Base-by-base conservation (phyloP, 2,329 filamentous ascomycete species). In the Paecilomyces niveus region DNA sequence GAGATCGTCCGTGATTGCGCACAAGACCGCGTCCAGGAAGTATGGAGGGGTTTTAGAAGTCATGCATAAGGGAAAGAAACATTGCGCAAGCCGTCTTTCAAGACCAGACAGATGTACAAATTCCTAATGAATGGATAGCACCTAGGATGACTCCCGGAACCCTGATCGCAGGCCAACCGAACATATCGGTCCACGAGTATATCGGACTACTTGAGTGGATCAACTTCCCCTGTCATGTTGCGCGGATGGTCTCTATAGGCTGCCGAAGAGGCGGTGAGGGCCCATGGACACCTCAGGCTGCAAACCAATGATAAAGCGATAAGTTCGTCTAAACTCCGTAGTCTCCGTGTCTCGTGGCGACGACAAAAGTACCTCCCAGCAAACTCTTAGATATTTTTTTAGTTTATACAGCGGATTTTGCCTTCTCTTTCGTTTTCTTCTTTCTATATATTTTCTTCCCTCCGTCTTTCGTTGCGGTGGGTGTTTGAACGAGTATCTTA, bases 11-110 rank as follows among this genome's bases (percentile, higher is more conserved):
- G 66, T 64, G 62, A 64, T 63, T 5, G 61, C 68, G 62, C 65
- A 66, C 64, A 68, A 67, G 64, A 67, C 71, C 68, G 70, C 69
- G 70, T 70, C 65, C 70, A 69, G 62, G 62, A 57, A 60, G 60
- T 52, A 53, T 55, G 45, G 57, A 58, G 62, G 62, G 62, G 58
- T 62, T 62, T 58, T 61, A 61, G 60, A 62, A 59, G 59, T 65
- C 67, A 68, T 70, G 58, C 61, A 59, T 62, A 61, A 55, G 35
- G 53, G 10, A 29, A 15, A 55, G 59, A 15, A 45, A 49, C 52
- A 56, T 52, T 55, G 33, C 53, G 31, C 53, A 21, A 6, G 29
- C 22, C 53, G 13, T 9, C 32, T 18, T 32, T 31, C 18, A 29
- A 54, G 18, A 21, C 6, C 26, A 54, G 31, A 54, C 22, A 52